Base-by-base conservation (phyloP, 2,329 filamentous ascomycete genomes). In the Didymella exigua region DNA sequence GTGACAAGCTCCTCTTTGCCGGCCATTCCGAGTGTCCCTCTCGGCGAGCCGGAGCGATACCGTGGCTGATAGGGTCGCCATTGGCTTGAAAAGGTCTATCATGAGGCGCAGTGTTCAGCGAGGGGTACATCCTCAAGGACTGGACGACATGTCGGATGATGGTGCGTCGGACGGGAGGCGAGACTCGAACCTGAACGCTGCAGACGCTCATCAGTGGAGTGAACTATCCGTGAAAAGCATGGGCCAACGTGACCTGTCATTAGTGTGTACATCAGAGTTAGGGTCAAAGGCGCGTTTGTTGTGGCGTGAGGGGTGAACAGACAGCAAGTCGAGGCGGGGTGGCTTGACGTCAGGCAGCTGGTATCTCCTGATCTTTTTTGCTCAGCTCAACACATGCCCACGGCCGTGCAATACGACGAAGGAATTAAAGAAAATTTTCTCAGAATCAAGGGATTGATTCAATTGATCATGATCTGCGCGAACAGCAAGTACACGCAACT, bases 101-200 rank as follows among this genome's bases (percentile, higher is more conserved):
- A 34, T 58, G 33, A 44, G 56, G 44, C 51, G 34, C 47, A 52
- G 62, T 66, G 59, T 43, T 56, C 50, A 38, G 51, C 52, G 64
- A 70, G 66, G 67, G 65, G 63, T 62, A 62, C 50, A 45, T 31
- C 33, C 26, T 31, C 43, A 41, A 56, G 58, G 30, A 55, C 58
- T 53, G 57, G 58, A 46, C 21, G 45, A 53, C 55, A 60, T 59
- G 61, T 70, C 69, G 68, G 69, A 73, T 71, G 62, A 69, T 66
- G 67, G 59, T 66, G 66, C 59, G 54, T 69, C 69, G 68, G 68
- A 56, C 66, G 47, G 58, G 66, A 67, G 67, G 60, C 64, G 58
- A 47, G 41, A 42, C 40, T 31, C 34, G 48, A 62, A 60, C 60
- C 56, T 63, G 58, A 61, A 55, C 55, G 34, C 49, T 26, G 54